These are phyloP conservation scores for Batkoa obscura DNA, from an alignment of 371 early-diverging fungal species.

Conservation along the genomic window DNA sequence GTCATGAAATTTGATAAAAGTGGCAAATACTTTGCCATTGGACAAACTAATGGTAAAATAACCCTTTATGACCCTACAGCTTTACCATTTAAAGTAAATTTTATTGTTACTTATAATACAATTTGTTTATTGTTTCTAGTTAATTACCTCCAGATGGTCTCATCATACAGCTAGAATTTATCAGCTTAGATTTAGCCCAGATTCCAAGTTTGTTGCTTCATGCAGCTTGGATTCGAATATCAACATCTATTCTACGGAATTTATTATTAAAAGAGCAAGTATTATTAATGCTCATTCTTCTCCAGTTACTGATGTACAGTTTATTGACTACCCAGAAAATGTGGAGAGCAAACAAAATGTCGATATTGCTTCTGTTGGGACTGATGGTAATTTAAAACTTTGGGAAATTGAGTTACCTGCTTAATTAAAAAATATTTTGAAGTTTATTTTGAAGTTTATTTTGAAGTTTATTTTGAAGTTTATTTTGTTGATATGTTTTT, in stretches of 20 bases:
- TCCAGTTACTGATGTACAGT: neutral
- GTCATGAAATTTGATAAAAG: slow-evolving; percentile 58
- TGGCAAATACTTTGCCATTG: slow-evolving; percentile 52
- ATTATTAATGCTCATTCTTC: neutral
- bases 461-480: no score
- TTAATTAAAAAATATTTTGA: no score
- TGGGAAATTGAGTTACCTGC: no score
- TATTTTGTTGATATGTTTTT: no score
- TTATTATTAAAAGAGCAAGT: slow-evolving; percentile 46
- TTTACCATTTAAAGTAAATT: slow-evolving; percentile 17
- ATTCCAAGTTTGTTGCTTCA: slow-evolving; percentile 53
- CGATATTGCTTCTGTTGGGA: no score
- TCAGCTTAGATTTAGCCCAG: slow-evolving; percentile 55
- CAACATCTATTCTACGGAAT: slow-evolving; percentile 71
- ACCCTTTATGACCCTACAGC: slow-evolving; percentile 39
- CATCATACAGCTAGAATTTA: slow-evolving; percentile 80
- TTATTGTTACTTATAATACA: no score
- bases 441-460: no score
- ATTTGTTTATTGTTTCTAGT: neutral
- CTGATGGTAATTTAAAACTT: no score
- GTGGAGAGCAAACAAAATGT: no score
- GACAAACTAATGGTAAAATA: slow-evolving; percentile 66
- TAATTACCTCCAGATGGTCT: slow-evolving; percentile 39
- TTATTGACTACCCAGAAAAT: no score
- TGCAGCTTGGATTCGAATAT: slow-evolving; percentile 77